Evolutionary conservation across 495 filamentous ascomycete genomes (phyloP), one percentile per base, ranked within the genome.

Genomic region (Aspergillus indologenus): DNA sequence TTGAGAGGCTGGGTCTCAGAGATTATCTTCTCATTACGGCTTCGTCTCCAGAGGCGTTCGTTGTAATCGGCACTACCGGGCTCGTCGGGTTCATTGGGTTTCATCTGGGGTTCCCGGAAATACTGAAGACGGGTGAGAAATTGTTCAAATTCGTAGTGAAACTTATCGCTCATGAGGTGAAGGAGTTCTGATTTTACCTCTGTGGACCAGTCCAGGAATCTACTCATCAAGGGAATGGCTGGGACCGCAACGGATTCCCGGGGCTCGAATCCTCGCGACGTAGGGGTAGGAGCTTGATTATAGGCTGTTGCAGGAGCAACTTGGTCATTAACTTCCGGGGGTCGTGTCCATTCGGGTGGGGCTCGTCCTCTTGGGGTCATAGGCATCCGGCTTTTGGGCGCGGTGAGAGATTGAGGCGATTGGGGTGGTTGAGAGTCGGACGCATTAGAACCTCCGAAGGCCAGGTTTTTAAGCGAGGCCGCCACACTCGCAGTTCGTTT

Each of bases 101-200:
- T 94, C 94, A 99, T 99, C 73, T 99, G 94, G 45, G 95, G 95
- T 72, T 99, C 92, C 45, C 94, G 90, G 83, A 97, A 99, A 70
- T 99, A 98, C 76, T 86, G 63, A 29, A 59, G 12, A 64, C 40
- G 15, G 24, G 66, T 81, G 22, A 81, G 74, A 67, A 68, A 61
- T 49, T 61, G 56, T 60, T 64, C 43, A 19, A 45, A 63, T 21
- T 58, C 47, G 50, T 45, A 29, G 55, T 51, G 56, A 57, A 54
- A 54, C 45, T 62, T 31, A 34, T 61, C 40, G 60, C 52, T 58
- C 23, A 62, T 53, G 21, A 62, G 53, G 59, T 58, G 46, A 58
- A 68, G 40, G 48, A 65, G 55, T 56, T 63, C 53, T 60, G 60
- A 50, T 31, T 65, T 72, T 79, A 85, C 83, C 80, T 97, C 93